A percentile compares a stretch with the other conserved stretches of the same genome.
Conservation (phyloP, 2,329 filamentous ascomycete genomes). For the Fulvia fulva region DNA sequence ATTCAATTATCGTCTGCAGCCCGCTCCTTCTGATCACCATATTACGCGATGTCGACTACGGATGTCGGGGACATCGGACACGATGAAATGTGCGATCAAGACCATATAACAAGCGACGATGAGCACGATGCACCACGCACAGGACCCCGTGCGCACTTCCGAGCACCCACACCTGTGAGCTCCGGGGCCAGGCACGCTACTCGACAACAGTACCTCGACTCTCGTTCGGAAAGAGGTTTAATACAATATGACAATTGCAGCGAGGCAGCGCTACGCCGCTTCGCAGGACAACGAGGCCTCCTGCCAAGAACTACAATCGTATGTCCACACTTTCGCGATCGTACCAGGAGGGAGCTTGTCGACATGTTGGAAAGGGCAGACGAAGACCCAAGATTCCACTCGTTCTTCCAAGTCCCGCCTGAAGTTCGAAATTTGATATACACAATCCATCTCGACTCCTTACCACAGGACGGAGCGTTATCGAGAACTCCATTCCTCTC, state of each 20-base stretch:
- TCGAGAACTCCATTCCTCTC: not conserved
- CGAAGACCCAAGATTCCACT: not conserved
- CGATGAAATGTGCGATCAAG: too few relatives aligned
- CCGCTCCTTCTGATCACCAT: too few relatives aligned
- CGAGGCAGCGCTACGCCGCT: not conserved
- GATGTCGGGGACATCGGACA: too few relatives aligned
- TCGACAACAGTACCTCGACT: not conserved
- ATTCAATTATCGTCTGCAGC: too few relatives aligned
- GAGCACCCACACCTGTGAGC: not conserved
- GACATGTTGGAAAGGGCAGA: not conserved
- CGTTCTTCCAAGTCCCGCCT: not conserved
- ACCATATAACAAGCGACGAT: too few relatives aligned
- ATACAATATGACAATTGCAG: not conserved
- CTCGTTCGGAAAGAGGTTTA: not conserved
- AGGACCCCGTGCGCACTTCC: too few relatives aligned
- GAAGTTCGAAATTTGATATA: not conserved
- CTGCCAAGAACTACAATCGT: not conserved
- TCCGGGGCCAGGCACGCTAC: not conserved
- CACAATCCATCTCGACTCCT: not conserved
- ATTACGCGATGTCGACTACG: too few relatives aligned
- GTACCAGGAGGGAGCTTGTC: not conserved
- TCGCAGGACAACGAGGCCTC: not conserved
- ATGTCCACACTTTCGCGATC: not conserved
- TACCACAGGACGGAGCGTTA: not conserved
- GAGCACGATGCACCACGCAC: too few relatives aligned